Base-by-base conservation (phyloP, 208 protist genomes). In the Jaenimonas drosophilae region DNA sequence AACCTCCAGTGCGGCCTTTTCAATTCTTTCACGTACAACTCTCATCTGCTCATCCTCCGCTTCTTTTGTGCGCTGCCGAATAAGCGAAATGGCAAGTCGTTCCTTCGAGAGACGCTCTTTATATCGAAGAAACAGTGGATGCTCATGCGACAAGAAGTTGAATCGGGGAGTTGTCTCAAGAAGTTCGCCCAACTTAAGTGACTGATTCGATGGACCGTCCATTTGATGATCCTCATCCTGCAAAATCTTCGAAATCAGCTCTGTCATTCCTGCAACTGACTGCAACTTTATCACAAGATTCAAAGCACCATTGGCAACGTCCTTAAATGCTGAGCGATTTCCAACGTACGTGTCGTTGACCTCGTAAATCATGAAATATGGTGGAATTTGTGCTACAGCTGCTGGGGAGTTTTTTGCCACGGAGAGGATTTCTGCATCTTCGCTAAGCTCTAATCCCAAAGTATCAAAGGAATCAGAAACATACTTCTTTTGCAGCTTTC, bases 271-370 rank as follows among this genome's bases (percentile, higher is more conserved):
- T 3, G 45, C 42, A 4, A 70, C 74, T 28, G 61, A 71, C 40
- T 91, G 76, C 12, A 91, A 47, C 54, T 83, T 84, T 2, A 91
- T 75, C 19, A 69, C 65, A 3, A 91, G 45, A 26, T 69, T 78
- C 3, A 91, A 33, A 28, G 49, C 69, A 27, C 71, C 63, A 0
- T 47, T 41, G 12, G 66, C 70, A 47, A 67, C 34, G 20, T 65
- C 53, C 9, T 63, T 31, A 54, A 91, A 87, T 27, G 81, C 60
- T 27, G 41, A 30, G 7, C 70, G 48, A 24, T 50, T 77, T 41
- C 76, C 75, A 21, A 91, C 64, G 66, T 78, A 88, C n/a, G 76
- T 53, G 21, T 70, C 64, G 43, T 91, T 91, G 3, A 87, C 70
- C 20, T 76, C 59, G 49, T 72, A 77, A 43, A 91, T 66, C 61